These are phyloP conservation scores for Vicia faba DNA, from an alignment of 306 rosid species.

Conservation along the genomic window DNA sequence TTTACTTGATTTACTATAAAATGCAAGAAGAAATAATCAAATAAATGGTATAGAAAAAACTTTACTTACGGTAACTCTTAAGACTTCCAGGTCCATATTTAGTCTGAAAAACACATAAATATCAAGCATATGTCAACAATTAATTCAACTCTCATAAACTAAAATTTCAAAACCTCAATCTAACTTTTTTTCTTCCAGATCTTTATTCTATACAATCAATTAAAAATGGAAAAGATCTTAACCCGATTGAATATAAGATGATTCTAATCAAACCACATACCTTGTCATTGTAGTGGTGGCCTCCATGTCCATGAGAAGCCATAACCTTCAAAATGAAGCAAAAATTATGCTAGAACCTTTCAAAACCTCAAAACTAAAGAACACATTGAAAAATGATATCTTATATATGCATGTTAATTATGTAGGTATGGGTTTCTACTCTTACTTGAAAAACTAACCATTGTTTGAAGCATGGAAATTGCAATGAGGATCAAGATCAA, in stretches of 20 bases:
- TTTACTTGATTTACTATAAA: background rate
- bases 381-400: background rate
- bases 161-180: background rate
- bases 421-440: background rate
- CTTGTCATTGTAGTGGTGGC: conserved; percentile 50
- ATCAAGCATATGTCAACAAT: background rate
- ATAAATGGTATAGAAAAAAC: conserved; percentile 8
- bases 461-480: conserved; percentile 66
- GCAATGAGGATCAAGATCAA: conserved; percentile 64
- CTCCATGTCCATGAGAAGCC: conserved; percentile 71
- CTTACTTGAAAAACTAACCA: conserved; percentile 45
- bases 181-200: background rate
- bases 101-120: conserved; percentile 47
- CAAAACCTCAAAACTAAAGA: background rate
- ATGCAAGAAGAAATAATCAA: background rate
- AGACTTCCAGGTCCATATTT: conserved; percentile 75
- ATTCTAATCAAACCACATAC: conserved; percentile 18
- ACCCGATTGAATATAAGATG: too few relatives aligned
- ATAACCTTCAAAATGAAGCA: conserved; percentile 53
- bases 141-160: background rate
- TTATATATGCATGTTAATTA: background rate
- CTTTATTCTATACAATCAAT: background rate
- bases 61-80: conserved; percentile 69
- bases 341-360: background rate
- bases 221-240: background rate